Evolutionary conservation across 2,329 filamentous ascomycete genomes (phyloP), one percentile per base, ranked within the genome.

Genomic region (Colletotrichum trifolii): DNA sequence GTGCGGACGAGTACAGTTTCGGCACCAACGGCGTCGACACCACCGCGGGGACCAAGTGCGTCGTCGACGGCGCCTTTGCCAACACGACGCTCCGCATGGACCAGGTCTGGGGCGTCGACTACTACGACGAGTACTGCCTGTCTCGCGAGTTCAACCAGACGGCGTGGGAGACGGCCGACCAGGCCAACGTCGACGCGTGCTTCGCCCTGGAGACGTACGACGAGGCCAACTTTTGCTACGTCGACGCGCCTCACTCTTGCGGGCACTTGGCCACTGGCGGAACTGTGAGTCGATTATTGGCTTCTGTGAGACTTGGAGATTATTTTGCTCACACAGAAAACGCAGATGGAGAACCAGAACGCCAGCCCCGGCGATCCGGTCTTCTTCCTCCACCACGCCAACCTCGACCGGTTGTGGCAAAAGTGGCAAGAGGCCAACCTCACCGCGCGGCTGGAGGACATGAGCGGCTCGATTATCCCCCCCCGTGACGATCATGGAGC

Each of bases 11-110:
- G 15, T 56, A 47, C 59, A 75, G 75, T 10, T 77, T 77, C 58
- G 76, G 76, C n/a, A 72, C 70, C 8, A 60, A 72, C 45, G 71
- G 69, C 33, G 69, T 69, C 33, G 46, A 56, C 36, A 60, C 52
- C 54, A 38, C 46, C 15, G 53, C 66, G 3, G 59, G 45, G 2
- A 33, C 45, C 10, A 45, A 50, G 45, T 73, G 72, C 17, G 68
- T 73, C 17, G 55, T 69, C 35, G 67, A 46, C 2, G 72, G 73
- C 2, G 66, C 73, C 0, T 74, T 72, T 39, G 71, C 70, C 2
- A 68, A 69, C 1, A 62, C 52, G 3, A 62, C 59, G 2, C 59
- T 62, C 43, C 59, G 52, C 38, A 62, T 56, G 59, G 59, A 62
- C n/a, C 59, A 62, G 39, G 33, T 62, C 36, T 62, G 36, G n/a